Base-by-base conservation (phyloP, 75 land plant genomes). In the Cryptomeria japonica region DNA sequence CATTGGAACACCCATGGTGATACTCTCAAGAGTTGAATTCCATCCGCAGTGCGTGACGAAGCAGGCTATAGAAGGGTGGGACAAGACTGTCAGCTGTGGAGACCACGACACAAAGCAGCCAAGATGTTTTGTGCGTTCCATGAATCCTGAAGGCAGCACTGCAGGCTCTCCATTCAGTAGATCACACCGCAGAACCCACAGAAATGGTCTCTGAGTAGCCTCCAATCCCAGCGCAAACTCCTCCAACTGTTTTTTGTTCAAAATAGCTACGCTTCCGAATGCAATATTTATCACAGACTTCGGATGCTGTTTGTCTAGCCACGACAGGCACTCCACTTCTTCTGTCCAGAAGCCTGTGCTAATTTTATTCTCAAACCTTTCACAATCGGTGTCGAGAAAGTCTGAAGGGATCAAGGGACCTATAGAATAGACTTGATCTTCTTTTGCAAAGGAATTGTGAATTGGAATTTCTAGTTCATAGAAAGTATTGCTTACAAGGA, bases 171-270 rank as follows among this genome's bases (percentile, higher is more conserved):
- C 28, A 39, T 36, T 13, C 76, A 58, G 37, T 18, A 39, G 41
- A 86, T 87, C 64, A 73, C 39, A 83, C 28, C 82, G 89, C 64
- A 83, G 19, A 53, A 89, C 90, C 68, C 89, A 87, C 5, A 88
- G 39, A 73, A 88, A 88, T 18, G 88, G 89, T 77, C 51, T 73
- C 88, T 87, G 47, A 11, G 72, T 87, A 3, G 89, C 90, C 76
- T 87, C 90, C 84, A 89, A 53, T 2, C 90, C 90, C 28, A 44
- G 83, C 25, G 84, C 90, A 34, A 89, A 46, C 75, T 89, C 90
- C 38, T 34, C 53, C 11, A 84, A 31, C 39, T 64, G 85, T 85
- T 84, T 86, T 31, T 88, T 8, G 9, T 90, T 34, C 75, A 90
- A 36, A 19, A 42, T 36, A 22, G 85, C 86, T 32, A 31, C 5